phyloP scores from a whole-genome alignment of 148 eudicot genomes.

The Diospyros lotus region DNA sequence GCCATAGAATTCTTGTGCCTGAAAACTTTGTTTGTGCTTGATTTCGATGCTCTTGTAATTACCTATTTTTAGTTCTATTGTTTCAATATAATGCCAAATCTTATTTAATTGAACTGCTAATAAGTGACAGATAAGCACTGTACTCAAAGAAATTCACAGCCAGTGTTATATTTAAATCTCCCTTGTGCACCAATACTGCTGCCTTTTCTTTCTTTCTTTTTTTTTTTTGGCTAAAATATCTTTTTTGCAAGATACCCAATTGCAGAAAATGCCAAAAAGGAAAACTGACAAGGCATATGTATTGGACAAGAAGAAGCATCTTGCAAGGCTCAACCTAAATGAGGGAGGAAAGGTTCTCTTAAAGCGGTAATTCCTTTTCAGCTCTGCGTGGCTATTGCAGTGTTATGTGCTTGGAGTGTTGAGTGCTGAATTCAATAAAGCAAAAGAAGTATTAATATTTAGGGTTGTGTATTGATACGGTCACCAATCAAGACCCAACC shows the following conservation, averaged over 20 bases:
- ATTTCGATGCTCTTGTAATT: background rate
- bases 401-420: background rate
- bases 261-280: slow-evolving; percentile 98
- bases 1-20: background rate
- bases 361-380: slow-evolving; percentile 56
- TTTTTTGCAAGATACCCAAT: slow-evolving; percentile 77
- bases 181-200: background rate
- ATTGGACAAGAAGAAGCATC: slow-evolving; percentile 83
- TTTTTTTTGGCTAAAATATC: slow-evolving; percentile 37
- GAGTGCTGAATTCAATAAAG: background rate
- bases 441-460: background rate
- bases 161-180: background rate
- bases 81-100: background rate
- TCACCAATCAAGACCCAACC: no score
- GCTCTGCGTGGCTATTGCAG: background rate
- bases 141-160: background rate
- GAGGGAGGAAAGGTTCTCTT: slow-evolving; percentile 88
- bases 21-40: background rate
- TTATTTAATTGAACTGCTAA: background rate
- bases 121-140: background rate
- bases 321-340: slow-evolving; percentile 81
- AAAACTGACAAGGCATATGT: slow-evolving; percentile 96
- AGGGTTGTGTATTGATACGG: no score
- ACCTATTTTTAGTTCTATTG: background rate
- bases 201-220: background rate